Conservation (phyloP, 495 filamentous ascomycete genomes). For the Elasticomyces elasticus region DNA sequence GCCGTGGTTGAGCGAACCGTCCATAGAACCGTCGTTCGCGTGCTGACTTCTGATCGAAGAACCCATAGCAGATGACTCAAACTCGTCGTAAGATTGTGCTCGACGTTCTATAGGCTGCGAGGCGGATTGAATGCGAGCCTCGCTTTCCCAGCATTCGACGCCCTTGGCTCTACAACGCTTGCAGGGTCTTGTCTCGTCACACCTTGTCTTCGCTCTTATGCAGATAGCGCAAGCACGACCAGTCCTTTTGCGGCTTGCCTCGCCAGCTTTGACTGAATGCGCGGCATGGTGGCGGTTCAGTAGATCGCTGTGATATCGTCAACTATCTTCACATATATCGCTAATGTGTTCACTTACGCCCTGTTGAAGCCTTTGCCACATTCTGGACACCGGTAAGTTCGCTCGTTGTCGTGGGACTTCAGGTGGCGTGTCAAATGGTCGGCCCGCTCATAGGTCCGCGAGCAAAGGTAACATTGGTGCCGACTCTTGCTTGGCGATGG, state of each 20-base stretch:
- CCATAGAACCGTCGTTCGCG: background rate
- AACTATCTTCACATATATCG: background rate
- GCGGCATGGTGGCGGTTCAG: slow-evolving; percentile 23
- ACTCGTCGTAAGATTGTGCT: background rate
- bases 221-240: slow-evolving; percentile 25
- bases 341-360: background rate
- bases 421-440: slow-evolving; percentile 13
- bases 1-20: background rate
- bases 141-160: slow-evolving; percentile 16
- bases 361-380: slow-evolving; percentile 18
- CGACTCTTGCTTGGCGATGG: background rate
- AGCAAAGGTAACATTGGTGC: slow-evolving; percentile 12
- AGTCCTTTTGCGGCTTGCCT: slow-evolving; percentile 1
- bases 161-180: slow-evolving; percentile 20
- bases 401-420: slow-evolving; percentile 10
- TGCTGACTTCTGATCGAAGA: background rate
- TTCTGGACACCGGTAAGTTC: slow-evolving; percentile 1
- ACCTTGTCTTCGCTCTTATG: slow-evolving; percentile 21
- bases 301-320: slow-evolving; percentile 20
- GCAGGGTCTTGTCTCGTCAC: slow-evolving; percentile 26
- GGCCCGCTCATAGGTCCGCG: slow-evolving; percentile 7
- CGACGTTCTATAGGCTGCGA: background rate
- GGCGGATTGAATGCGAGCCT: slow-evolving; percentile 1
- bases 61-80: background rate
- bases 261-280: slow-evolving; percentile 11